Evolutionary conservation across 2,329 filamentous ascomycete genomes (phyloP), one percentile per base, ranked within the genome.

Genomic region (Mollisia scopiformis): DNA sequence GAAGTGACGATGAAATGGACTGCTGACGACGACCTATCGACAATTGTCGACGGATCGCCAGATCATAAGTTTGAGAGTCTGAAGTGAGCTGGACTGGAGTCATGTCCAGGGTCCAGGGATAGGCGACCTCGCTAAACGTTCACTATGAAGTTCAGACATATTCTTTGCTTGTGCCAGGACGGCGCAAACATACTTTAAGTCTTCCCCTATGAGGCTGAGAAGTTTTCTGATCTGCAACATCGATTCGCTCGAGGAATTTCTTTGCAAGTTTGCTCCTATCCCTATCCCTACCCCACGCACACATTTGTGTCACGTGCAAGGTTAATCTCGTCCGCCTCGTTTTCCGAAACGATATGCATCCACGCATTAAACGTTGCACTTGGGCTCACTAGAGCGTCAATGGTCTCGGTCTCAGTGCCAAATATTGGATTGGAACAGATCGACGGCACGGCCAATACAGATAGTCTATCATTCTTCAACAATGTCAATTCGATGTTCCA

Each of bases 261-360:
- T 23, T 49, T 31, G 43, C 28, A 35, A 56, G 33, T 27, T 55
- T 19, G 33, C 43, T 49, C 13, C 25, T 50, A 43, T 33, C 50
- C 47, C 52, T 35, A 25, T 37, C 25, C 13, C 43, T 49, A 31
- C 39, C 31, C 55, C 55, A 57, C 59, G 35, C n/a, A n/a, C n/a
- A n/a, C n/a, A n/a, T n/a, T n/a, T 55, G 50, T 4, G 23, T 19
- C 6, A 46, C 30, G 33, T 23, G 13, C 25, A 50, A 10, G 21
- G 25, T 27, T 33, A 46, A 37, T 39, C 14, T 58, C 61, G 60
- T 58, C n/a, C 54, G 62, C 62, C 62, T 65, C 57, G 62, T 55
- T 61, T 58, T 64, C 23, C 28, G 37, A 51, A 33, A 31, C 19
- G 28, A 59, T 30, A 31, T 41, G 35, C 33, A 25, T 58, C 21